A percentile compares a stretch with the other conserved stretches of the same genome.
Conservation (phyloP, 75 land plant genomes). For the Sequoiadendron giganteum region DNA sequence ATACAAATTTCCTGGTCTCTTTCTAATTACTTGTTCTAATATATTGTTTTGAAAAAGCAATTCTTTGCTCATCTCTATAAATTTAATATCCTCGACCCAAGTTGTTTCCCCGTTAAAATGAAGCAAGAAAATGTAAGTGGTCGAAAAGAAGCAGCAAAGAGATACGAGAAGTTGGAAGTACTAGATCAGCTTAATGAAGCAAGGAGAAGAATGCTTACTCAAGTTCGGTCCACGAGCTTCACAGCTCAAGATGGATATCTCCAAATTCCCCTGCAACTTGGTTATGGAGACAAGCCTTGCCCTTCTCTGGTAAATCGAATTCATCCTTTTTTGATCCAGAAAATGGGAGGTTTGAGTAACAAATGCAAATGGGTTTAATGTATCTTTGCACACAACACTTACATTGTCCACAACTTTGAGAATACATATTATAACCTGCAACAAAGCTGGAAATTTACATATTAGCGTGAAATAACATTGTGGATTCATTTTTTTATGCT, state of each 20-base stretch:
- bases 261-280: conserved; percentile 25
- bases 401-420: no score
- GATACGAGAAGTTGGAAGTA: conserved; percentile 36
- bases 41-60: background rate
- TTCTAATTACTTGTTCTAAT: background rate
- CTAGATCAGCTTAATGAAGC: conserved; percentile 15
- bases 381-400: background rate
- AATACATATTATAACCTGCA: background rate
- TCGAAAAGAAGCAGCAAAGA: conserved; percentile 6
- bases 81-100: background rate
- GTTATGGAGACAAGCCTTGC: conserved; percentile 1
- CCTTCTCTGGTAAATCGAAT: background rate
- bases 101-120: background rate
- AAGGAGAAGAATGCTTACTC: conserved; percentile 37
- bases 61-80: background rate
- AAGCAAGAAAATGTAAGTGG: background rate
- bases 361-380: background rate
- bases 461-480: background rate
- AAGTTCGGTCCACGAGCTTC: conserved; percentile 25
- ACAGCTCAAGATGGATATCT: conserved; percentile 21
- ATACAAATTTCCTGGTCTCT: background rate
- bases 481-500: background rate
- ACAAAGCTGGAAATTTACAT: background rate
- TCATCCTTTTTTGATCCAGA: background rate
- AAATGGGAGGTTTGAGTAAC: background rate